Conservation (phyloP, 2,329 filamentous ascomycete species). For the Thelonectria discophora region DNA sequence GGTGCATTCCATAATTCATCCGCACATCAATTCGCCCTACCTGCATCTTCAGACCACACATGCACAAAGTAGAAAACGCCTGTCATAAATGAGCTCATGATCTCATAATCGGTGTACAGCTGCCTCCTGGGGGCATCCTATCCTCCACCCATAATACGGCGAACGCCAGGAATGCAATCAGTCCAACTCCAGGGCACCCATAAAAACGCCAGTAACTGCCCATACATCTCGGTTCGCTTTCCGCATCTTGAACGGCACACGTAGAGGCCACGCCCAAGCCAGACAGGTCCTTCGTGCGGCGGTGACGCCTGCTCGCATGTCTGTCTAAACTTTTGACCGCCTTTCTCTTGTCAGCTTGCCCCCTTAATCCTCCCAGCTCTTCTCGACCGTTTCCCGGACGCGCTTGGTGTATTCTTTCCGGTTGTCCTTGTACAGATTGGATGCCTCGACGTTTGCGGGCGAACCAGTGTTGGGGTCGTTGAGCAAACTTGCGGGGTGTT, state of each 20-base stretch:
- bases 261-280: slow-evolving; percentile 12
- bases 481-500: slow-evolving; percentile 71
- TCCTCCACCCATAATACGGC: slow-evolving; percentile 34
- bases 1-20: slow-evolving; percentile 22
- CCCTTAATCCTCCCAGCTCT: slow-evolving; percentile 92
- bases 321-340: slow-evolving; percentile 8
- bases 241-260: slow-evolving; percentile 8
- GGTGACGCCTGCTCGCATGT: slow-evolving; percentile 13
- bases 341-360: not conserved
- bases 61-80: slow-evolving; percentile 30
- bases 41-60: not conserved
- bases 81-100: slow-evolving; percentile 38
- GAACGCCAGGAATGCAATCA: slow-evolving; percentile 47
- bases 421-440: slow-evolving; percentile 98
- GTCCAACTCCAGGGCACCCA: slow-evolving; percentile 44
- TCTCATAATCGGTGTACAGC: slow-evolving; percentile 37
- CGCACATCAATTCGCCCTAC: no score
- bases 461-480: slow-evolving; percentile 99
- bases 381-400: slow-evolving; percentile 96
- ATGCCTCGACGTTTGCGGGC: slow-evolving; percentile 96
- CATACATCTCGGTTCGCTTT: slow-evolving; percentile 22
- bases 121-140: slow-evolving; percentile 23
- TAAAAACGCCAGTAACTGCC: slow-evolving; percentile 43
- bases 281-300: not conserved
- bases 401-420: slow-evolving; percentile 95